phyloP scores from a whole-genome alignment of 1,284 basidiomycete species.

The Leccinum ponderosum region DNA sequence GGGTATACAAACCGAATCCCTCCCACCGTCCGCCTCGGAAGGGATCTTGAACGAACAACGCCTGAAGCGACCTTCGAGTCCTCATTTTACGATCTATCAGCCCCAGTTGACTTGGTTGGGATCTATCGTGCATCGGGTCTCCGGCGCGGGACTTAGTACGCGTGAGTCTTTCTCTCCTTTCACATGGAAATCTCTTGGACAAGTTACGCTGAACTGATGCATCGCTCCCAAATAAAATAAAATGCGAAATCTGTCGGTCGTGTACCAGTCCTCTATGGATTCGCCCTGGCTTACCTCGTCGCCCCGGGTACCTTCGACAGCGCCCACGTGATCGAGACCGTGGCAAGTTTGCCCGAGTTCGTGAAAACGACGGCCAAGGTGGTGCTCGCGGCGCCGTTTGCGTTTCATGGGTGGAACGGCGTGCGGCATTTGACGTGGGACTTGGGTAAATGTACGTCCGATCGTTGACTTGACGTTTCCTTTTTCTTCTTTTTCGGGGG shows the following conservation, averaged over 20 bases:
- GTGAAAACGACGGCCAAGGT: slow-evolving; percentile 78
- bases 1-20: slow-evolving; percentile 61
- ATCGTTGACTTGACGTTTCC: background rate
- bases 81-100: slow-evolving; percentile 96
- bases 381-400: slow-evolving; percentile 80
- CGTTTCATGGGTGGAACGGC: slow-evolving; percentile 92
- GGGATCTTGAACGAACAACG: slow-evolving; percentile 88
- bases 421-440: slow-evolving; percentile 94
- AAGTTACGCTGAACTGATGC: background rate
- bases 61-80: slow-evolving; percentile 81
- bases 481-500: background rate
- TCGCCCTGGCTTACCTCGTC: slow-evolving; percentile 85
- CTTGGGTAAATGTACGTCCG: slow-evolving; percentile 77
- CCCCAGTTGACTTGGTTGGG: slow-evolving; percentile 90
- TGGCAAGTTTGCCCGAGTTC: slow-evolving; percentile 67
- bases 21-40: slow-evolving; percentile 57
- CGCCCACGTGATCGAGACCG: slow-evolving; percentile 73
- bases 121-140: slow-evolving; percentile 86
- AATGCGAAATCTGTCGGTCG: background rate
- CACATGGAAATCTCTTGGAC: background rate
- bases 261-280: slow-evolving; percentile 79
- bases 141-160: slow-evolving; percentile 78
- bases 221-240: background rate
- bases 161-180: slow-evolving; percentile 50
- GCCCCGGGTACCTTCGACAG: slow-evolving; percentile 82